Evolutionary conservation across 2,329 filamentous ascomycete species (phyloP).

Genomic region (Cladobotryum mycophilum): DNA sequence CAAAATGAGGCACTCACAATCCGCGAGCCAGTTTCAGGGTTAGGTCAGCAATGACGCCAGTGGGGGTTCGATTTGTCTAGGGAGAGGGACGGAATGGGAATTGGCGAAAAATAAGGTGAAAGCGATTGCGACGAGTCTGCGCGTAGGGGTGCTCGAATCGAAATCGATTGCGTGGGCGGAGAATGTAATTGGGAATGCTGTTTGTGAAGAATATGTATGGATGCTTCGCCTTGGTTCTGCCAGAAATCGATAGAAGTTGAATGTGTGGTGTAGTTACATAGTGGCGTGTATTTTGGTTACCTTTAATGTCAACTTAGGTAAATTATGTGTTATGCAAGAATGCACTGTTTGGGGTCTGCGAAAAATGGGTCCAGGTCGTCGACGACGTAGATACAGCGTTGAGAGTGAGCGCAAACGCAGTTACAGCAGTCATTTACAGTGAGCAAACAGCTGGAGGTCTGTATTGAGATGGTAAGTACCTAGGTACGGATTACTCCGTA

Average conservation of each 20-base stretch:
- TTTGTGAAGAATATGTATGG: neutral
- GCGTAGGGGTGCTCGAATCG: neutral
- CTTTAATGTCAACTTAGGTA: neutral
- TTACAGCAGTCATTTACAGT: too few relatives aligned
- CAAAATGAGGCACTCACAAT: slow-evolving; percentile 33
- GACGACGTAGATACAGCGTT: neutral
- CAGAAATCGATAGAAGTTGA: slow-evolving; percentile 26
- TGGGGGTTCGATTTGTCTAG: slow-evolving; percentile 14
- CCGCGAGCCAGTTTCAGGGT: slow-evolving; percentile 26
- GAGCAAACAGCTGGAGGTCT: too few relatives aligned
- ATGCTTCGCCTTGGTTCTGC: slow-evolving; percentile 3
- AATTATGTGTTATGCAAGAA: neutral
- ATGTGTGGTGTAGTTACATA: slow-evolving; percentile 27
- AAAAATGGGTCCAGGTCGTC: neutral
- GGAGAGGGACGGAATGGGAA: neutral
- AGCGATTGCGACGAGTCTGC: neutral
- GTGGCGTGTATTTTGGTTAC: slow-evolving; percentile 26
- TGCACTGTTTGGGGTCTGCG: neutral
- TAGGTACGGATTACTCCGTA: too few relatives aligned
- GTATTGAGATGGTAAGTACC: too few relatives aligned
- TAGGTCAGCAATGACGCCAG: slow-evolving; percentile 36
- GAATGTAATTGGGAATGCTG: neutral
- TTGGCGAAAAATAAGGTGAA: neutral
- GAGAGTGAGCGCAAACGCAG: neutral
- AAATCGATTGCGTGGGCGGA: neutral